Evolutionary conservation across 768 basidiomycete genomes (phyloP), one percentile per base, ranked within the genome.

Genomic region (Boletellus ananas): DNA sequence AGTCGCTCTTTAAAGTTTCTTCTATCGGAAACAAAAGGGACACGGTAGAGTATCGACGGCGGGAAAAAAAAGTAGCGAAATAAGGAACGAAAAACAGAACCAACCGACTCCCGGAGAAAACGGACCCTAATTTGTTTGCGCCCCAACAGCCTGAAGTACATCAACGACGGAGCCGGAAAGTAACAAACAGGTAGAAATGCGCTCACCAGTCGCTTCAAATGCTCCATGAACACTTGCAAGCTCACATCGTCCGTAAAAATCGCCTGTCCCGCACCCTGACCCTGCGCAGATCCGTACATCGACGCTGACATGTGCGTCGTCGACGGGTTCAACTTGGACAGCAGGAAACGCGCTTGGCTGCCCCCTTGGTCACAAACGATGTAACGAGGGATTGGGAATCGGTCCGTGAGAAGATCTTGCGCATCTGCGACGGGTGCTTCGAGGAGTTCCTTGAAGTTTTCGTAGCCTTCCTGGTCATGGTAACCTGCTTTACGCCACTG

Each of bases 171-270:
- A 12, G 4, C 8, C 9, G 29, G 29, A 9, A 29, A 29, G 9
- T 14, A 41, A 17, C 1, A 17, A 43, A 35, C 20, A 18, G 27
- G 31, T 14, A 38, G 17, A 25, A 34, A 47, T 25, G 8, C 44
- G 73, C 84, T 63, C 59, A 87, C 94, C 74, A 97, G 71, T 62
- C 93, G 84, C 69, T 95, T 96, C 70, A 97, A 74, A 73, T 94
- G 90, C 63, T 96, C 94, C 94, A 94, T 94, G 76, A 96, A 95
- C 49, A 94, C 89, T 69, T 94, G 91, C 71, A 97, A 79, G 66
- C 92, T 96, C 55, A 98, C 95, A 69, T 99, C 95, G 65, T 98
- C 96, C 48, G 96, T 99, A 69, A 97, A 96, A 69, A 99, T 97
- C 14, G 93, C 90, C 69, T 93, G 89, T 5, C 94, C 94, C 2